phyloP scores from a whole-genome alignment of 148 eudicot species.

The Salicornia ramosissima region DNA sequence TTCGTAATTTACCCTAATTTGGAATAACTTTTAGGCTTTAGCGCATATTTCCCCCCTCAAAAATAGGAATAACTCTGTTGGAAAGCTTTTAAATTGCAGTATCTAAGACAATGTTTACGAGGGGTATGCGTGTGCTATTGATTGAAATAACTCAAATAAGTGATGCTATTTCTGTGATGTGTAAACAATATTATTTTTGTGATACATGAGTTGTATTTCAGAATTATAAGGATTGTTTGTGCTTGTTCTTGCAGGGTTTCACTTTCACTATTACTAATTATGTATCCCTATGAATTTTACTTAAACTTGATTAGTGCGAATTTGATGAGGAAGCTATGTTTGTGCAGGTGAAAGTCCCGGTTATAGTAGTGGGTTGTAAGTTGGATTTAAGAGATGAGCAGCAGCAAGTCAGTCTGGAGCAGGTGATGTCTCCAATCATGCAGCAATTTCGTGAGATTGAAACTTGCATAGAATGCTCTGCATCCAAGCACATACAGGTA shows the following conservation, averaged over 20 bases:
- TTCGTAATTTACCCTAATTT: too few relatives aligned
- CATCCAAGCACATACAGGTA: constrained; percentile 79
- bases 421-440: constrained; percentile 95
- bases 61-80: too few relatives aligned
- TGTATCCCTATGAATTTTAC: neutral
- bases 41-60: too few relatives aligned
- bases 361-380: constrained; percentile 95
- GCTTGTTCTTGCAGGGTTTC: neutral
- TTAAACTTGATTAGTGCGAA: neutral
- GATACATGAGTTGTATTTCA: neutral
- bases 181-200: neutral
- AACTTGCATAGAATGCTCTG: constrained; percentile 92
- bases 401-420: constrained; percentile 67
- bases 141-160: too few relatives aligned
- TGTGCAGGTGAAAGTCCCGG: constrained; percentile 80
- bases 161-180: neutral
- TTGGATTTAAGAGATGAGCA: constrained; percentile 84
- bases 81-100: too few relatives aligned
- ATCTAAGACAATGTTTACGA: too few relatives aligned
- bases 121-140: too few relatives aligned
- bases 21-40: too few relatives aligned
- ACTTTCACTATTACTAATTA: neutral
- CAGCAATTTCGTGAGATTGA: constrained; percentile 97
- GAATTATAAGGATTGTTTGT: neutral
- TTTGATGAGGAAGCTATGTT: constrained; percentile 1